phyloP scores from a whole-genome alignment of 345 rosid species.

The Lepidium africanum region DNA sequence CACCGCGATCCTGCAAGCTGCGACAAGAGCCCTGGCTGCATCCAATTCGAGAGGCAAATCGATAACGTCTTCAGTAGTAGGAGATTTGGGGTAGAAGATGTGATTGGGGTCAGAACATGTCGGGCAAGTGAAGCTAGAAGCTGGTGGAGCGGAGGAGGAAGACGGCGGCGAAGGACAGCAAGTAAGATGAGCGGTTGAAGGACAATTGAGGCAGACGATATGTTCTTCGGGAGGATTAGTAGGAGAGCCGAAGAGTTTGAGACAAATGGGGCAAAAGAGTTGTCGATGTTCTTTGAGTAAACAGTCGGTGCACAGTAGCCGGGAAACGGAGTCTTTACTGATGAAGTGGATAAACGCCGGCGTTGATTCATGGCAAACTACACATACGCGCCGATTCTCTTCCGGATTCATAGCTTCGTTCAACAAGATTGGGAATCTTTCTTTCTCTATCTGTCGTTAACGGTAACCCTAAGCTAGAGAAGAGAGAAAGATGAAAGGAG shows the following conservation, averaged over 20 bases:
- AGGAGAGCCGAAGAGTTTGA: constrained; percentile 17
- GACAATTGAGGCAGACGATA: constrained; percentile 38
- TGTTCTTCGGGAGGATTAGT: constrained; percentile 18
- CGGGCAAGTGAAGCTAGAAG: constrained; percentile 35
- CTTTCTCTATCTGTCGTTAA: neutral
- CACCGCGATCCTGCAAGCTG: constrained; percentile 43
- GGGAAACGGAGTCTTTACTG: constrained; percentile 21
- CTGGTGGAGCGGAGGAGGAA: constrained; percentile 1
- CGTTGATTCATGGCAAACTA: constrained; percentile 27
- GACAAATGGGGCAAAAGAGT: constrained; percentile 46
- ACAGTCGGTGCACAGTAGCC: constrained; percentile 48
- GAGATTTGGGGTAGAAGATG: constrained; percentile 34
- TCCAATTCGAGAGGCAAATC: constrained; percentile 2
- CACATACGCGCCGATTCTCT: constrained; percentile 25
- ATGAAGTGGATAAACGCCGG: constrained; percentile 36
- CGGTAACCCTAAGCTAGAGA: constrained; percentile 19
- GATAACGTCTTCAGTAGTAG: neutral
- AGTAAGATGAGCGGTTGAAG: constrained; percentile 34
- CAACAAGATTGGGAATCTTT: neutral
- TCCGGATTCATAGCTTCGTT: constrained; percentile 29
- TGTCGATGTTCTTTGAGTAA: constrained; percentile 36
- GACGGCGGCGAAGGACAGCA: constrained; percentile 27
- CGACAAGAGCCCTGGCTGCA: constrained; percentile 37
- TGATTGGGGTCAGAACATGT: constrained; percentile 39
- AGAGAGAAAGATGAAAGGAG: constrained; percentile 2